Evolutionary conservation across 805 yeast species (phyloP).

Genomic region (Zygoascus tannicola): DNA sequence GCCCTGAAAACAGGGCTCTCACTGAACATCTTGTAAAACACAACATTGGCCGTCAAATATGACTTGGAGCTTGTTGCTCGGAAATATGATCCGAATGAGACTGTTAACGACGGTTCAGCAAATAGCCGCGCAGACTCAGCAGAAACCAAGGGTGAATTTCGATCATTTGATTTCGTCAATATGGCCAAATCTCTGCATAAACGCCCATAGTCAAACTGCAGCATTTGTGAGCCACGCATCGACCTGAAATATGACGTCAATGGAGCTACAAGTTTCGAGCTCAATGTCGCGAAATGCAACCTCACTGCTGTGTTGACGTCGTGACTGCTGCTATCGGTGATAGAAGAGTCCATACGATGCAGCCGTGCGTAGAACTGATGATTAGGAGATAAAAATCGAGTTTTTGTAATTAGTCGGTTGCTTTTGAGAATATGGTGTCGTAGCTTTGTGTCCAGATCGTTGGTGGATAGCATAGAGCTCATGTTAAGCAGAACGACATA

Average conservation of each 20-base stretch:
- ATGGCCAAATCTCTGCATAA: slow-evolving; percentile 7
- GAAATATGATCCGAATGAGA: neutral
- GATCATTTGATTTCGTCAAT: neutral
- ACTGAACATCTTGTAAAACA: neutral
- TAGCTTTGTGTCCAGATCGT: slow-evolving; percentile 2
- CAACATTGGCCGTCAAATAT: neutral
- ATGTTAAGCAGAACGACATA: slow-evolving; percentile 1
- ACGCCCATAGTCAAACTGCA: slow-evolving; percentile 8
- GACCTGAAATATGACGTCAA: slow-evolving; percentile 11
- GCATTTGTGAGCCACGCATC: neutral
- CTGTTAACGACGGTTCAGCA: neutral
- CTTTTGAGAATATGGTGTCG: neutral
- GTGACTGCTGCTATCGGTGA: no score
- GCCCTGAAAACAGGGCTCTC: neutral
- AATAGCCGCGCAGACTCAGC: neutral
- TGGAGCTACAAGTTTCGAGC: slow-evolving; percentile 16
- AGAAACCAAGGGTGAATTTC: neutral
- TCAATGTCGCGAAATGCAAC: slow-evolving; percentile 17
- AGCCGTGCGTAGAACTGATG: neutral
- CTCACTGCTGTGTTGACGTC: slow-evolving; percentile 11
- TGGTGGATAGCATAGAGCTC: neutral
- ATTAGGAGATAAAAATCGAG: neutral
- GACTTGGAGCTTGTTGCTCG: neutral
- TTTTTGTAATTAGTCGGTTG: neutral
- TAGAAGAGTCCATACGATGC: neutral